Evolutionary conservation across 345 rosid genomes (phyloP).

Genomic region (Erysimum cheiranthoides): DNA sequence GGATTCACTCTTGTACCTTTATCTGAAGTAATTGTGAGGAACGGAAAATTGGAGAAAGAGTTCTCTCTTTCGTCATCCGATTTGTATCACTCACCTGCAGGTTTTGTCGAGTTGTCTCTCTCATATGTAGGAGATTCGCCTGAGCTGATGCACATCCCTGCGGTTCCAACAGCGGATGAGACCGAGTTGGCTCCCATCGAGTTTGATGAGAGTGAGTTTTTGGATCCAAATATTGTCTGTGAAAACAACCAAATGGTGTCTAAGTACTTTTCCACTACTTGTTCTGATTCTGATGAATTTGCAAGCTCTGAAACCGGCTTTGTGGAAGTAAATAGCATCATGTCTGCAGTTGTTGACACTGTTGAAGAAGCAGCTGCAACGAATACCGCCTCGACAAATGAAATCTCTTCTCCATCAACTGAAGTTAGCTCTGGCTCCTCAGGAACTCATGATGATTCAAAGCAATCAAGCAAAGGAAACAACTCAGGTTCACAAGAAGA

Average conservation of each 20-base stretch:
- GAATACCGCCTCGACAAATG: conserved; percentile 72
- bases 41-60: conserved; percentile 82
- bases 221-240: conserved; percentile 84
- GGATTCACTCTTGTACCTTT: conserved; percentile 91
- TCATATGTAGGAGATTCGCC: conserved; percentile 76
- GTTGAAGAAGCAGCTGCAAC: conserved; percentile 55
- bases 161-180: conserved; percentile 44
- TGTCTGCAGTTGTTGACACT: conserved; percentile 50
- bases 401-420: conserved; percentile 70
- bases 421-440: conserved; percentile 44
- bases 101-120: conserved; percentile 84
- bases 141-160: conserved; percentile 71
- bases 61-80: conserved; percentile 95
- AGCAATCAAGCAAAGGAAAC: conserved; percentile 49
- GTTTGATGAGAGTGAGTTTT: conserved; percentile 79
- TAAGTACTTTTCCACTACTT: conserved; percentile 68
- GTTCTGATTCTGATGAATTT: conserved; percentile 62
- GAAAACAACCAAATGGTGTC: conserved; percentile 97
- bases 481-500: conserved; percentile 47
- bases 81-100: conserved; percentile 92
- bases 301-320: conserved; percentile 46
- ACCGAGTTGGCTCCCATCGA: conserved; percentile 55
- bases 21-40: conserved; percentile 74
- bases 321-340: conserved; percentile 59
- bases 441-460: conserved; percentile 52